Base-by-base conservation (phyloP, 805 yeast species). In the Candida takata region DNA sequence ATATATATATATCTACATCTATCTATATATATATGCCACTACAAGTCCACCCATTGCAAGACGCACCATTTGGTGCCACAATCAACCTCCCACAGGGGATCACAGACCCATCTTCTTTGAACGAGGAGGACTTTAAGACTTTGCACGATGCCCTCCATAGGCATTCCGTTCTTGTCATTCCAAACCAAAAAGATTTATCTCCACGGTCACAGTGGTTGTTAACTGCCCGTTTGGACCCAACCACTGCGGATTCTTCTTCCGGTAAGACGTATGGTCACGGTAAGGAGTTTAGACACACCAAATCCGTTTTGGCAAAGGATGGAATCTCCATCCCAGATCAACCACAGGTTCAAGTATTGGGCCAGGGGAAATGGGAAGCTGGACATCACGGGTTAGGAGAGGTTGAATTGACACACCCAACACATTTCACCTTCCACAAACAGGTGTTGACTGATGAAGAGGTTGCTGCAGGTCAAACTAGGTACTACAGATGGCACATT, bases 401-500 rank as follows among this genome's bases (percentile, higher is more conserved):
- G 17, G 70, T 81, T 40, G 57, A 57, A 14, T 71, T 85, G 43
- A 83, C 84, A 28, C 95, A 86, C 54, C 95, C 95, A 31, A 78
- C 85, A 3, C 95, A 86, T 57, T 73, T 75, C 47, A 70, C 79
- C 2, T 86, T 86, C 72, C 95, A 86, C 62, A 78, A 79, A 47
- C 61, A 69, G 11, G 69, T 77, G 1, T 67, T 86, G 43, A 64
- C 78, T 13, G 70, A 72, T n/a, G 78, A 77, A 30, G 75, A 85
- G 45, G 72, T 80, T 25, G 63, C 65, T 7, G 52, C 72, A 17
- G 74, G 78, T 34, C 72, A 73, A 57, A 86, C 95, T 3, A 70
- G 94, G 49, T 86, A 79, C 58, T 86, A 85, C 71, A 74, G 95
- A 62, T 86, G 95, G 95, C 95, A 86, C 61, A 84, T 86, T 45